Percentiles rank a stretch among this genome's conserved stretches.
Evolutionary conservation across 257 asterid genomes (phyloP).

Genomic region (Petunia axillaris): DNA sequence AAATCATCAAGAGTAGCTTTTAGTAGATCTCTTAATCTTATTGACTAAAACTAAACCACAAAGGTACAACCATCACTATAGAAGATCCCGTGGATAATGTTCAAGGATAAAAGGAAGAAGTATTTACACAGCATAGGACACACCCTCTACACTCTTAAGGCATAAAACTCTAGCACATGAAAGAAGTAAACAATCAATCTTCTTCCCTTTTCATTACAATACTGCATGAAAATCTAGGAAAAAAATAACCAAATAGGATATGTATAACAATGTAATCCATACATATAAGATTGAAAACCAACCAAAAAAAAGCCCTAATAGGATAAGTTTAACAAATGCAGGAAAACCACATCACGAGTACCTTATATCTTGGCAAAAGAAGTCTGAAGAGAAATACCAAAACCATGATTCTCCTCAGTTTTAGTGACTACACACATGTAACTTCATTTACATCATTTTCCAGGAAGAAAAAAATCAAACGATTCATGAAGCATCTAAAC

Average conservation of each 20-base stretch:
- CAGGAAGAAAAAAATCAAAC: not conserved
- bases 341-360: not conserved
- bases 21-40: too few species aligned
- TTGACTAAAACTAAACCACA: too few species aligned
- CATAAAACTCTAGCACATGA: not conserved
- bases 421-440: not conserved
- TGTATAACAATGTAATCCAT: constrained; percentile 8
- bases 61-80: too few species aligned
- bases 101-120: not conserved
- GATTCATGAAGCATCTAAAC: constrained; percentile 15
- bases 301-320: too few species aligned
- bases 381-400: not conserved
- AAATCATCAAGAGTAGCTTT: too few species aligned
- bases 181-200: not conserved
- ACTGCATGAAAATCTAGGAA: not conserved
- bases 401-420: not conserved
- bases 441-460: not conserved
- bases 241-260: constrained; percentile 7
- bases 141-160: too few species aligned
- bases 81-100: too few species aligned
- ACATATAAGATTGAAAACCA: not conserved
- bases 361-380: not conserved
- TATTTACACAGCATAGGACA: not conserved
- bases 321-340: not conserved
- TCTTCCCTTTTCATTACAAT: not conserved